Evolutionary conservation across 1,284 basidiomycete species (phyloP).

Genomic region (Tylopilus orsonianus): DNA sequence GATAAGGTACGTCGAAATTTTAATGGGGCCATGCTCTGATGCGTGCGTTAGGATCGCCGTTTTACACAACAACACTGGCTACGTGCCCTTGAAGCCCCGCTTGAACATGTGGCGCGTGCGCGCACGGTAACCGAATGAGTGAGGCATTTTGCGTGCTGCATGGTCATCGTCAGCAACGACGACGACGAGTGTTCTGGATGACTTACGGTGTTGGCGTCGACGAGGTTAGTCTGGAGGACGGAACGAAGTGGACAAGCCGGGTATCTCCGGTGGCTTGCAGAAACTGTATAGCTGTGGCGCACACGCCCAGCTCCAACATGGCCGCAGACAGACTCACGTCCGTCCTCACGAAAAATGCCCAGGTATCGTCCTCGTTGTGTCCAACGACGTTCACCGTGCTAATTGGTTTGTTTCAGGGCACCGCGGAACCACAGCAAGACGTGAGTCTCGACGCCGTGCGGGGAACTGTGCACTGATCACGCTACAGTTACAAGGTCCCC

Average conservation of each 20-base stretch:
- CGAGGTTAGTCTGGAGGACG: conserved; percentile 42
- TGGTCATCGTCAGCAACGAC: conserved; percentile 22
- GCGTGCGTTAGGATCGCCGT: conserved; percentile 20
- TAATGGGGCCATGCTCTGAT: conserved; percentile 87
- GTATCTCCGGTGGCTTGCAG: conserved; percentile 42
- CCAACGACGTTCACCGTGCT: conserved; percentile 30
- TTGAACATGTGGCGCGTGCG: conserved; percentile 99
- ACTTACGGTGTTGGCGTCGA: conserved; percentile 42
- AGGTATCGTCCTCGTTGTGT: conserved; percentile 53
- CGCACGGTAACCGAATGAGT: conserved; percentile 99
- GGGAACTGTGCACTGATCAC: conserved; percentile 53
- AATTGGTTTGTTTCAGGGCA: conserved; percentile 56
- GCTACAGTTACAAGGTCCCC: conserved; percentile 93
- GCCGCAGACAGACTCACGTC: conserved; percentile 32
- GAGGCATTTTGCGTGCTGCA: conserved; percentile 85
- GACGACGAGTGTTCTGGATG: conserved; percentile 17
- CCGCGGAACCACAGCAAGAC: conserved; percentile 88
- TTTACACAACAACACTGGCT: neutral
- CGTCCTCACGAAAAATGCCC: conserved; percentile 74
- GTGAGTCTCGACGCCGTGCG: conserved; percentile 79
- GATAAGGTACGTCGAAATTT: conserved; percentile 91
- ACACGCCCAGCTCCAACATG: conserved; percentile 3
- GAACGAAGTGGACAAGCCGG: conserved; percentile 30
- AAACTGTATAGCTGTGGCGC: conserved; percentile 48
- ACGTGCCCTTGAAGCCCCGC: conserved; percentile 90